A percentile compares a stretch with the other conserved stretches of the same genome.
Evolutionary conservation across 75 land plant species (phyloP).

Genomic region (Sequoiadendron giganteum): DNA sequence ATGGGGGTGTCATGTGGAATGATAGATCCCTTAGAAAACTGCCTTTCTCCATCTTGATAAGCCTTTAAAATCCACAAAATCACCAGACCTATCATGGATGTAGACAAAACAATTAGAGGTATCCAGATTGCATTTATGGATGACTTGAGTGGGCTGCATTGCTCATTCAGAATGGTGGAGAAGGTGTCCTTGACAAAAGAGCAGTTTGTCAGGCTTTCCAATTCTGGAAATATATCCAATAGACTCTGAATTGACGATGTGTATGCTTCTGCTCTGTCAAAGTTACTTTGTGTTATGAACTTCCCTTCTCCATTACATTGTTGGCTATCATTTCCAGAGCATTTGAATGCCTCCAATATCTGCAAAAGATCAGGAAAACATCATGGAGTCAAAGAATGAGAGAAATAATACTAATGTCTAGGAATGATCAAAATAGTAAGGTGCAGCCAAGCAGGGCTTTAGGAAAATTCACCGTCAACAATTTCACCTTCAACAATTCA

Average conservation of each 20-base stretch:
- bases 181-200: conserved; percentile 48
- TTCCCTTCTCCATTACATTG: conserved; percentile 25
- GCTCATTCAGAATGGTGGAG: conserved; percentile 30
- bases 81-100: conserved; percentile 32
- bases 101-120: conserved; percentile 27
- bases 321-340: conserved; percentile 21
- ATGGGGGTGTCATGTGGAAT: conserved; percentile 19
- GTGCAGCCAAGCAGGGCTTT: too few species aligned
- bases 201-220: conserved; percentile 50
- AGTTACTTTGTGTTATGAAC: conserved; percentile 22
- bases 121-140: conserved; percentile 33
- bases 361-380: not conserved
- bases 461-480: too few species aligned
- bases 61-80: conserved; percentile 21
- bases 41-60: conserved; percentile 15
- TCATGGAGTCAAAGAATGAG: too few species aligned
- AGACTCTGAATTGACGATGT: conserved; percentile 40
- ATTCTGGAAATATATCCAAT: conserved; percentile 35
- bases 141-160: conserved; percentile 52
- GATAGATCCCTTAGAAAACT: conserved; percentile 28
- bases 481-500: too few species aligned
- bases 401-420: not conserved
- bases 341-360: conserved; percentile 29
- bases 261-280: conserved; percentile 26
- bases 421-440: not conserved